Evolutionary conservation across 441 rosid species (phyloP).

Genomic region (Pelargonium myrrhifolium): DNA sequence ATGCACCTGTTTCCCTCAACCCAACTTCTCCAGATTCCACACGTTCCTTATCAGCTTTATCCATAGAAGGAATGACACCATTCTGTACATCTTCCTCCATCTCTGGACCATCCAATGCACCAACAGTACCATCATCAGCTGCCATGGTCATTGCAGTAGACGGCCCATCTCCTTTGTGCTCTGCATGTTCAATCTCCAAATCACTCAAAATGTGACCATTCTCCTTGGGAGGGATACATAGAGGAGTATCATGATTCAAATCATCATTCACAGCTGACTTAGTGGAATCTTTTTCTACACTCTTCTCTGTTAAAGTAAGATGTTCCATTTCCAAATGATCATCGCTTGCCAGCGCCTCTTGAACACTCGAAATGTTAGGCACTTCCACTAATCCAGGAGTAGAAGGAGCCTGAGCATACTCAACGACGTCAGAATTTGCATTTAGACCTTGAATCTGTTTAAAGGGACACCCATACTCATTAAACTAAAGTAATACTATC

Average conservation of each 20-base stretch:
- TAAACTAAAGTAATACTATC: neutral
- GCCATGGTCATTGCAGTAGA: slow-evolving; percentile 25
- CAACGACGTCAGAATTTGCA: slow-evolving; percentile 42
- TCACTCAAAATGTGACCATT: slow-evolving; percentile 26
- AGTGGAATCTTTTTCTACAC: slow-evolving; percentile 28
- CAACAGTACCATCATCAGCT: slow-evolving; percentile 22
- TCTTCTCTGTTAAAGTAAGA: slow-evolving; percentile 34
- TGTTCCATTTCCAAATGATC: slow-evolving; percentile 64
- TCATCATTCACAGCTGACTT: slow-evolving; percentile 29
- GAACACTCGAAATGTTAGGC: slow-evolving; percentile 53
- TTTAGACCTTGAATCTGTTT: slow-evolving; percentile 44
- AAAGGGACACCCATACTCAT: slow-evolving; percentile 22
- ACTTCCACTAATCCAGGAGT: slow-evolving; percentile 80
- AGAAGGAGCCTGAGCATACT: slow-evolving; percentile 80
- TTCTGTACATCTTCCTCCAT: slow-evolving; percentile 29
- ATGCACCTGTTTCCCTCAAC: slow-evolving; percentile 27
- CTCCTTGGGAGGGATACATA: slow-evolving; percentile 29
- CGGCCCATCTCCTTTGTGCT: slow-evolving; percentile 24
- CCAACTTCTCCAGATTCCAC: slow-evolving; percentile 18
- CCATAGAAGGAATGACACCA: slow-evolving; percentile 19
- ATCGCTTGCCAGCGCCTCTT: slow-evolving; percentile 56
- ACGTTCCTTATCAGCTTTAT: slow-evolving; percentile 19
- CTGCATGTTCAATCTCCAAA: slow-evolving; percentile 26
- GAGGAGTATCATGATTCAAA: slow-evolving; percentile 23
- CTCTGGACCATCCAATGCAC: slow-evolving; percentile 27